phyloP scores from a whole-genome alignment of 2,329 filamentous ascomycete genomes.

The Penicillium sclerotigenum region DNA sequence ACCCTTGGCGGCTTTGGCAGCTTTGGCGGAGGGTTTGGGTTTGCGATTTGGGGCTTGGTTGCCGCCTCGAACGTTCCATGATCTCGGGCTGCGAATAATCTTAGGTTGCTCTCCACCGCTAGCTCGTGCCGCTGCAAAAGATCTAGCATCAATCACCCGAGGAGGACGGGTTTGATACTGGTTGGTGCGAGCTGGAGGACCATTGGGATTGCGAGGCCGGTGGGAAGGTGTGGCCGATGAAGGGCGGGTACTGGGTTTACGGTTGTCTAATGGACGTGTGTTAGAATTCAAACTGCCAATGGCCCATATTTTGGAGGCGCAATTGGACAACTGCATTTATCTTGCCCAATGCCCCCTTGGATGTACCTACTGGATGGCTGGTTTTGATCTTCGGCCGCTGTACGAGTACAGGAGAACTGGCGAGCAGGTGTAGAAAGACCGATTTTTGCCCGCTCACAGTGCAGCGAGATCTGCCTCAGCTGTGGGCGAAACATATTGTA shows the following conservation, averaged over 20 bases:
- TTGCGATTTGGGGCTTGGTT: slow-evolving; percentile 21
- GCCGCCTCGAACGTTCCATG: slow-evolving; percentile 22
- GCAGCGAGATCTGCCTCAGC: slow-evolving; percentile 19
- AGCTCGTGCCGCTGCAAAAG: slow-evolving; percentile 32
- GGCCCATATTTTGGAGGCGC: neutral
- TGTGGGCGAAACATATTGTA: slow-evolving; percentile 31
- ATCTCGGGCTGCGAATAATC: slow-evolving; percentile 31
- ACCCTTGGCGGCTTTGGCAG: slow-evolving; percentile 14
- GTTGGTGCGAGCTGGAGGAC: slow-evolving; percentile 11
- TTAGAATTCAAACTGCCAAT: neutral
- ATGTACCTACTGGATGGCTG: slow-evolving; percentile 26
- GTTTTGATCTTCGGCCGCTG: slow-evolving; percentile 16
- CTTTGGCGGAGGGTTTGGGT: slow-evolving; percentile 13
- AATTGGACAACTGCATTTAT: neutral
- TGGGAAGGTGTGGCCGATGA: slow-evolving; percentile 11
- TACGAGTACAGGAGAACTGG: slow-evolving; percentile 27
- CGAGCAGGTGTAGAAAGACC: slow-evolving; percentile 19
- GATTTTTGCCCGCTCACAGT: slow-evolving; percentile 13
- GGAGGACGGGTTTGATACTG: slow-evolving; percentile 24
- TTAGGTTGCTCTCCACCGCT: slow-evolving; percentile 26
- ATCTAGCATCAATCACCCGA: slow-evolving; percentile 37
- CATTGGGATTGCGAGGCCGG: slow-evolving; percentile 19
- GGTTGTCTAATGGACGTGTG: neutral
- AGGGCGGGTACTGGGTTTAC: slow-evolving; percentile 5
- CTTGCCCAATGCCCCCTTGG: neutral